These are phyloP conservation scores for Candida koratica DNA, from an alignment of 805 yeast genomes.

Conservation along the genomic window DNA sequence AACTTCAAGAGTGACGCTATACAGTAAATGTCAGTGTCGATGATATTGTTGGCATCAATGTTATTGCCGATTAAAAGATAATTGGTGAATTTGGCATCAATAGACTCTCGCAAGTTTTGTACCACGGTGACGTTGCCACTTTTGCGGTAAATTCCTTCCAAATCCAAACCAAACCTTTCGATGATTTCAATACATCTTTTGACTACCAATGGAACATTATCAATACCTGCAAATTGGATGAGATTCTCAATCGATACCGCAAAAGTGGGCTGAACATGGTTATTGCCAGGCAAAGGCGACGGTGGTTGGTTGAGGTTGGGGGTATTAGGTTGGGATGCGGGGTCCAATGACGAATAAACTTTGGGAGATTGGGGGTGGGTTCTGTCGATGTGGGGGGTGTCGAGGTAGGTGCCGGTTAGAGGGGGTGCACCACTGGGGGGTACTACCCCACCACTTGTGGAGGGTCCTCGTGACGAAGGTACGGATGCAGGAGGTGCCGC, in stretches of 20 bases:
- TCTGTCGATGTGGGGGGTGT: slow-evolving; percentile 1
- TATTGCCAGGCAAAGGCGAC: slow-evolving; percentile 4
- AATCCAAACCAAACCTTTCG: slow-evolving; percentile 76
- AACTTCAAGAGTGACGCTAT: slow-evolving; percentile 85
- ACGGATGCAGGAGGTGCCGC: not conserved
- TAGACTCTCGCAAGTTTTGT: slow-evolving; percentile 64
- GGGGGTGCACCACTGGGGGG: not conserved
- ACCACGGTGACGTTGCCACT: slow-evolving; percentile 76
- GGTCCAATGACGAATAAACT: slow-evolving; percentile 30
- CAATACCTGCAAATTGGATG: slow-evolving; percentile 75
- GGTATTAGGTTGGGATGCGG: slow-evolving; percentile 25
- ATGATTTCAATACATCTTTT: slow-evolving; percentile 83
- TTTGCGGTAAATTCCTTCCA: slow-evolving; percentile 87
- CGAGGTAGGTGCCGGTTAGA: not conserved
- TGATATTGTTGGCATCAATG: slow-evolving; percentile 41
- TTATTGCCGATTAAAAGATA: slow-evolving; percentile 40
- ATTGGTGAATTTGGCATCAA: slow-evolving; percentile 73
- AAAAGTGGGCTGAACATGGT: slow-evolving; percentile 50
- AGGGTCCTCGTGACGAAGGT: not conserved
- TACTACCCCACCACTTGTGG: not conserved
- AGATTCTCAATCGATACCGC: slow-evolving; percentile 80
- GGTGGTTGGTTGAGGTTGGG: slow-evolving; percentile 24
- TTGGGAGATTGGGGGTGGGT: slow-evolving; percentile 1
- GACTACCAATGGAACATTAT: slow-evolving; percentile 87
- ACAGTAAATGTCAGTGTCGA: slow-evolving; percentile 78